phyloP scores from a whole-genome alignment of 257 asterid species.

The Mitragyna speciosa region DNA sequence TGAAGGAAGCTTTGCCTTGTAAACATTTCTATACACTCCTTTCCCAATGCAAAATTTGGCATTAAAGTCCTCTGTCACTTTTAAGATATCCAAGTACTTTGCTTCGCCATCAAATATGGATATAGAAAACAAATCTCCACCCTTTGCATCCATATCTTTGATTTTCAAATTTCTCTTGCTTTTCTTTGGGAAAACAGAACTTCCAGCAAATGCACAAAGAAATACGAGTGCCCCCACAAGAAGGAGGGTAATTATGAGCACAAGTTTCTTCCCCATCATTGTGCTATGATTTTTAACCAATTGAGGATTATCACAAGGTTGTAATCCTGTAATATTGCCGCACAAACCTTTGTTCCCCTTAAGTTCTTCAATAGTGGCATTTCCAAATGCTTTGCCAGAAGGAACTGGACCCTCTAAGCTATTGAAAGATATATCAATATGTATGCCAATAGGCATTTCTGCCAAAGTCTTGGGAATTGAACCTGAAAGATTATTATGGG shows the following conservation, averaged over 20 bases:
- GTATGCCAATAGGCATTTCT: slow-evolving; percentile 12
- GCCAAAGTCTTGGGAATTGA: slow-evolving; percentile 26
- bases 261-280: not conserved
- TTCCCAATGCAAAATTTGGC: slow-evolving; percentile 28
- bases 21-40: slow-evolving; percentile 40
- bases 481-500: slow-evolving; percentile 44
- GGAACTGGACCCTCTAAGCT: slow-evolving; percentile 46
- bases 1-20: slow-evolving; percentile 25
- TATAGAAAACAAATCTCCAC: slow-evolving; percentile 17
- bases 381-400: slow-evolving; percentile 25
- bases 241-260: slow-evolving; percentile 14
- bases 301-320: slow-evolving; percentile 21
- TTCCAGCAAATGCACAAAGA: slow-evolving; percentile 2
- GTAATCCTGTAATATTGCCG: slow-evolving; percentile 33
- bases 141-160: not conserved
- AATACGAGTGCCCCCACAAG: slow-evolving; percentile 20
- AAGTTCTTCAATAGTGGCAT: slow-evolving; percentile 23
- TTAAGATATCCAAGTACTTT: slow-evolving; percentile 27
- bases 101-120: slow-evolving; percentile 31
- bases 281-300: not conserved
- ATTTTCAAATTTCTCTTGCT: not conserved
- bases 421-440: slow-evolving; percentile 38
- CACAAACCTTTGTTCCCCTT: slow-evolving; percentile 37
- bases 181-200: not conserved
- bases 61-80: slow-evolving; percentile 31